Evolutionary conservation across 2,329 filamentous ascomycete genomes (phyloP), one percentile per base, ranked within the genome.

Genomic region (Fusarium sp.): DNA sequence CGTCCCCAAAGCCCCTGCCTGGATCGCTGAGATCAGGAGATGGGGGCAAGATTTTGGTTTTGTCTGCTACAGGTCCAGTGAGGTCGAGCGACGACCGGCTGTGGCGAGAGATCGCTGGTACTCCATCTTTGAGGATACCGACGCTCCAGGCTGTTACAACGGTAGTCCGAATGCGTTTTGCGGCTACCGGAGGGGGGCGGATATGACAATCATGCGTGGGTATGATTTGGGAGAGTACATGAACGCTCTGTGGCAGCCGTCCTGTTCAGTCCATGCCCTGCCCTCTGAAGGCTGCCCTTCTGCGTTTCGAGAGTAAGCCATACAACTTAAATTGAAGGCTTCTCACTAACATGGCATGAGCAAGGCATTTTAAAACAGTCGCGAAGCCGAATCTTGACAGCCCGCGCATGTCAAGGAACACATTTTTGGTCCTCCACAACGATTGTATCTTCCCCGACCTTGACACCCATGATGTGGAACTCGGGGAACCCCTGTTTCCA

Each of bases 341-440:
- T 42, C 4, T 14, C 5, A 56, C 61, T 36, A 14, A 35, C 13
- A 14, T 54, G 16, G n/a, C 10, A 36, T 40, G 7, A 11, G 22
- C 47, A 42, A 63, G 61, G 4, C 45, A 63, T 31, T 63, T 63
- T 33, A 63, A 63, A 47, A 63, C 14, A 31, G 8, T 63, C 18
- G 45, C 33, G n/a, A 25, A 16, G 13, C 20, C 35, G 33, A 63
- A 40, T 10, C 31, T 63, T n/a, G n/a, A 18, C 16, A 54, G 20
- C 7, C 47, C n/a, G 9, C 33, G 42, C 9, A 63, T 56, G n/a
- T 38, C 45, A n/a, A 52, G 18, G 31, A 63, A 63, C 25, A 63
- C 61, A 16, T 63, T 63, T 13, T n/a, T 63, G 7, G 33, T 63
- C 31, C 61, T 63, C 10, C 25, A 45, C 13, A 18, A 63, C 14